These are phyloP conservation scores for Fragaria iinumae DNA, from an alignment of 306 rosid genomes.

Conservation along the genomic window DNA sequence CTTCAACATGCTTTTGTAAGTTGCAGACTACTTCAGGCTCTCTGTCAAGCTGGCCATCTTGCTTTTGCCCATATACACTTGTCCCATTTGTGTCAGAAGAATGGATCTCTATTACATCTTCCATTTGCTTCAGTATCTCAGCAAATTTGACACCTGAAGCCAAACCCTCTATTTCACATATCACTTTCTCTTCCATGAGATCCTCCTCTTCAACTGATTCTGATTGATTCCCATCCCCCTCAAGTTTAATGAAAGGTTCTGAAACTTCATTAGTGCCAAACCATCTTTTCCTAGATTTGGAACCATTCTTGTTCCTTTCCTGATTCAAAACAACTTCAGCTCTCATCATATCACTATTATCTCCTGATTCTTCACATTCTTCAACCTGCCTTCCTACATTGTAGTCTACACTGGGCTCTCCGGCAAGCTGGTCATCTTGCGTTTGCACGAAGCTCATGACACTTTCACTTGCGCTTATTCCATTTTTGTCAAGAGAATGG, in stretches of 20 bases:
- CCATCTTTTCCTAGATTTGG: slow-evolving; percentile 42
- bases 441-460: slow-evolving; percentile 37
- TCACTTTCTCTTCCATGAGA: slow-evolving; percentile 36
- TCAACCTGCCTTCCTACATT: slow-evolving; percentile 34
- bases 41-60: slow-evolving; percentile 29
- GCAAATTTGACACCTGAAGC: slow-evolving; percentile 33
- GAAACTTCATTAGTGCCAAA: slow-evolving; percentile 39
- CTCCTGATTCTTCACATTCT: slow-evolving; percentile 42
- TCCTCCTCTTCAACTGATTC: slow-evolving; percentile 35
- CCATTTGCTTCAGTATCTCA: slow-evolving; percentile 39
- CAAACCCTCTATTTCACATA: slow-evolving; percentile 43
- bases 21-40: slow-evolving; percentile 36
- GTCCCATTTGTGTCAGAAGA: slow-evolving; percentile 27
- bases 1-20: slow-evolving; percentile 38
- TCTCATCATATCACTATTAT: slow-evolving; percentile 30
- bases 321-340: slow-evolving; percentile 35
- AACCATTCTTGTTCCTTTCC: slow-evolving; percentile 39
- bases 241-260: slow-evolving; percentile 39
- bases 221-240: slow-evolving; percentile 31
- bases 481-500: slow-evolving; percentile 26
- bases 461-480: slow-evolving; percentile 26
- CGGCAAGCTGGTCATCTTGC: slow-evolving; percentile 29
- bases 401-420: slow-evolving; percentile 35
- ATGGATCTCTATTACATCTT: slow-evolving; percentile 26
- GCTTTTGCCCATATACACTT: slow-evolving; percentile 31